Base-by-base conservation (phyloP, 2,329 filamentous ascomycete genomes). In the Fusarium avenaceum region DNA sequence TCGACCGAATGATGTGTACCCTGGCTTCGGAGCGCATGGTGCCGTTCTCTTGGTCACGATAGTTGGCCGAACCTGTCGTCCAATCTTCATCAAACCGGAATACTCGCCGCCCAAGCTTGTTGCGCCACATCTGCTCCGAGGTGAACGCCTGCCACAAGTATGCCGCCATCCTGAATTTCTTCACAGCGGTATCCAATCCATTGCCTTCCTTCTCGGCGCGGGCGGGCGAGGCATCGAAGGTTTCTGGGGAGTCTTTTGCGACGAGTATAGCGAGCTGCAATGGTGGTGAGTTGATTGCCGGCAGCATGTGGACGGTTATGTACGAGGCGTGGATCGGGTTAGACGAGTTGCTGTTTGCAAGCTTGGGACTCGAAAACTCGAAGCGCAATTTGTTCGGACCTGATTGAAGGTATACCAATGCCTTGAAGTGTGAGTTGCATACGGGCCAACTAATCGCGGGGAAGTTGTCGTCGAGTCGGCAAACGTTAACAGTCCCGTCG, bases 81-180 rank as follows among this genome's bases (percentile, higher is more conserved):
- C 96, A 98, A 76, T 97, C 92, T 78, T 99, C 96, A 73, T 98
- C 96, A 66, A 97, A 94, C 43, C 94, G 87, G 78, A 97, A 98
- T 53, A 88, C 90, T 58, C 95, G 89, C 60, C 95, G 87, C 11
- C 94, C 94, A 70, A 98, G 88, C 63, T 91, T 92, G 76, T 97
- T 92, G 66, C 93, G 90, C 77, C 89, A 91, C 95, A 98, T 98
- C 77, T 98, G 94, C 78, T 99, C 96, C 8, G 93, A 93, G 0
- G 95, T 98, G 75, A 97, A 98, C 9, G 94, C 93, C 77, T 99
- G 96, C 94, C 96, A 98, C 15, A 98, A 84, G 76, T 98, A 97
- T 24, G 93, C 95, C 19, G 94, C 91, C 92, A 97, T 97, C 67
- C 94, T 89, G 77, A 96, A 97, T 77, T 99, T 99, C 74, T 88